These are phyloP conservation scores for Fusarium sp. DNA, from an alignment of 2,329 filamentous ascomycete species.

Conservation along the genomic window DNA sequence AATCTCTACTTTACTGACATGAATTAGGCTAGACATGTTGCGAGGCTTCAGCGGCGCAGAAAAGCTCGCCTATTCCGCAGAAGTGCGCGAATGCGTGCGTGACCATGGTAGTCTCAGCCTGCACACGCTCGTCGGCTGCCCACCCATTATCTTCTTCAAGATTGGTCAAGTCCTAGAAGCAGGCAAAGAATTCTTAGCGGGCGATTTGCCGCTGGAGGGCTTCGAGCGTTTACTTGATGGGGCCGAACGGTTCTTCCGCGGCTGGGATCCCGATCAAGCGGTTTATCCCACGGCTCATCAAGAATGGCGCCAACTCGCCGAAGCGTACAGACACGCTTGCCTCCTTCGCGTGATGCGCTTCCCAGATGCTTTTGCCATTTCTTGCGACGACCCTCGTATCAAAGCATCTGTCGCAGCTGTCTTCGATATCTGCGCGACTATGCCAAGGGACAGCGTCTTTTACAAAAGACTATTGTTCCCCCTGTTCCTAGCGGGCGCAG, in stretches of 20 bases:
- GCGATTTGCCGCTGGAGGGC: neutral
- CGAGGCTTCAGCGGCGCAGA: slow-evolving; percentile 50
- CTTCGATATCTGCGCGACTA: slow-evolving; percentile 42
- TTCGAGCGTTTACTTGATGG: slow-evolving; percentile 35
- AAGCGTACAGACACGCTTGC: slow-evolving; percentile 50
- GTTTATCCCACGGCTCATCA: slow-evolving; percentile 45
- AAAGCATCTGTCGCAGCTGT: slow-evolving; percentile 44
- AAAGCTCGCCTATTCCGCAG: slow-evolving; percentile 46
- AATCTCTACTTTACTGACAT: neutral
- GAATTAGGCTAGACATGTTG: slow-evolving; percentile 46
- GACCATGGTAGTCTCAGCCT: slow-evolving; percentile 43
- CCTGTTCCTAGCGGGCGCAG: slow-evolving; percentile 46
- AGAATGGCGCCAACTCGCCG: slow-evolving; percentile 48
- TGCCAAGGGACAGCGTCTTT: slow-evolving; percentile 42
- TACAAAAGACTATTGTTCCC: slow-evolving; percentile 49
- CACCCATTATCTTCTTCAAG: slow-evolving; percentile 42
- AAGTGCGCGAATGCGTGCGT: slow-evolving; percentile 43
- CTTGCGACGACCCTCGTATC: slow-evolving; percentile 42
- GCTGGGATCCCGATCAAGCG: slow-evolving; percentile 42
- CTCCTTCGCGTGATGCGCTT: slow-evolving; percentile 47
- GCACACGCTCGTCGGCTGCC: slow-evolving; percentile 48
- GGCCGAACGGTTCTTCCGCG: slow-evolving; percentile 45
- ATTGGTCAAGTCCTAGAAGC: slow-evolving; percentile 45
- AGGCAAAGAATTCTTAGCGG: slow-evolving; percentile 34
- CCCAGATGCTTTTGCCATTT: slow-evolving; percentile 43